phyloP scores from a whole-genome alignment of 1,284 basidiomycete genomes.

The Cryptococcus sp. region DNA sequence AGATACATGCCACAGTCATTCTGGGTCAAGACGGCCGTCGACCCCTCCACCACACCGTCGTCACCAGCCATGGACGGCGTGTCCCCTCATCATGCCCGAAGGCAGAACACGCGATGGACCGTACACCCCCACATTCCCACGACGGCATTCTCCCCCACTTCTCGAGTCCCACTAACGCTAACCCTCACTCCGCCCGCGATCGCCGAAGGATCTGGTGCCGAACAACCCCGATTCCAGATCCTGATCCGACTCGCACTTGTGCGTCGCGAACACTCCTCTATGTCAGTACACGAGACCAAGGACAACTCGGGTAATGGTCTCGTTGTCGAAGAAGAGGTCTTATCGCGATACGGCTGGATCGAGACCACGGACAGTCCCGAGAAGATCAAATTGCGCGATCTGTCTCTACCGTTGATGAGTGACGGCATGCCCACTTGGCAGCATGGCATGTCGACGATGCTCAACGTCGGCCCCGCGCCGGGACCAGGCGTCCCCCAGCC shows the following conservation, averaged over 20 bases:
- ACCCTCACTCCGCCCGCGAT: conserved; percentile 26
- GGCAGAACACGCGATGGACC: conserved; percentile 29
- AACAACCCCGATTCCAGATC: conserved; percentile 22
- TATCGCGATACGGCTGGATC: conserved; percentile 50
- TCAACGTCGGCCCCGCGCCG: conserved; percentile 27
- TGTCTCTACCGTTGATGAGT: conserved; percentile 26
- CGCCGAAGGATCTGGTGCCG: background rate
- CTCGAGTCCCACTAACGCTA: conserved; percentile 39
- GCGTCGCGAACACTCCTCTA: conserved; percentile 28
- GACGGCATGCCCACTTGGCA: conserved; percentile 14
- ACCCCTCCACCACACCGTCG: background rate
- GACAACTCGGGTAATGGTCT: conserved; percentile 25
- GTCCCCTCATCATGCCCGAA: conserved; percentile 1
- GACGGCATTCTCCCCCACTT: conserved; percentile 47
- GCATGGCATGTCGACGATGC: conserved; percentile 34
- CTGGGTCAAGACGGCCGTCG: conserved; percentile 24
- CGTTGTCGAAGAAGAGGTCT: conserved; percentile 49
- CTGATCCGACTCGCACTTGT: conserved; percentile 30
- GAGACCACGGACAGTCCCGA: conserved; percentile 18
- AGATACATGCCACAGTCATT: conserved; percentile 26
- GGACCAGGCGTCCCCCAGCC: conserved; percentile 1
- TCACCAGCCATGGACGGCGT: background rate
- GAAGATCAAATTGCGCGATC: conserved; percentile 18
- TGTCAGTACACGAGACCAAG: conserved; percentile 2
- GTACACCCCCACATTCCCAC: conserved; percentile 37